Evolutionary conservation across 495 filamentous ascomycete genomes (phyloP).

Genomic region (Durotheca rogersii): DNA sequence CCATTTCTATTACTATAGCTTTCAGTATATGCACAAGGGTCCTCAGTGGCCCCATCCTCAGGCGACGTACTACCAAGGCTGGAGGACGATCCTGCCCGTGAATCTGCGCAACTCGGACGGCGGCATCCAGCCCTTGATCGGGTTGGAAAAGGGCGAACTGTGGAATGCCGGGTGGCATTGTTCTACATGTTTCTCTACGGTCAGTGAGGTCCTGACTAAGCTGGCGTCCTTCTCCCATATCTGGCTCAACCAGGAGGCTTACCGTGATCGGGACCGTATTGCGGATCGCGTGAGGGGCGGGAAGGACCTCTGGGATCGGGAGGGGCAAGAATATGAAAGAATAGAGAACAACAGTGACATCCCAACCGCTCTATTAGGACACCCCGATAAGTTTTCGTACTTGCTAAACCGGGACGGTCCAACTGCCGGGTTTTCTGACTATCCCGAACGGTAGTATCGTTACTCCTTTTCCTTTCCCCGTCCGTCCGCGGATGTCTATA

Average conservation of each 20-base stretch:
- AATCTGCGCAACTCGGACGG: conserved; percentile 49
- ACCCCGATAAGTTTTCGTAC: conserved; percentile 40
- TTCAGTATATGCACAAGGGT: conserved; percentile 54
- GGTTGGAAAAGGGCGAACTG: conserved; percentile 44
- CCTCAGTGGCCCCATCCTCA: conserved; percentile 57
- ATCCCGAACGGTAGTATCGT: conserved; percentile 13
- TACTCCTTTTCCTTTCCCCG: not conserved
- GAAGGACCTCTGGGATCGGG: conserved; percentile 53
- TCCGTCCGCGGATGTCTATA: no score
- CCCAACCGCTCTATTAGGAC: conserved; percentile 41
- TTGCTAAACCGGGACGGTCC: conserved; percentile 41
- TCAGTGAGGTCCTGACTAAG: conserved; percentile 54
- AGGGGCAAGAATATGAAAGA: conserved; percentile 46
- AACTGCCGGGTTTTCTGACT: conserved; percentile 45
- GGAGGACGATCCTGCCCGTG: conserved; percentile 49
- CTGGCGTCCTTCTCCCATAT: conserved; percentile 53
- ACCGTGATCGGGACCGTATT: conserved; percentile 43
- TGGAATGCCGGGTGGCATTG: conserved; percentile 57
- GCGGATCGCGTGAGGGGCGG: conserved; percentile 50
- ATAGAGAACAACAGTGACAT: conserved; percentile 48
- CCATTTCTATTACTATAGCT: conserved; percentile 58
- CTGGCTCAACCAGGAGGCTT: conserved; percentile 45
- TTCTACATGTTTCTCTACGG: conserved; percentile 53
- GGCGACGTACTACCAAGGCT: conserved; percentile 54
- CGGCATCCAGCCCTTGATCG: conserved; percentile 32